A percentile compares a stretch with the other conserved stretches of the same genome.
Evolutionary conservation across 768 basidiomycete genomes (phyloP).

Genomic region (Crassisporium funariophilum): DNA sequence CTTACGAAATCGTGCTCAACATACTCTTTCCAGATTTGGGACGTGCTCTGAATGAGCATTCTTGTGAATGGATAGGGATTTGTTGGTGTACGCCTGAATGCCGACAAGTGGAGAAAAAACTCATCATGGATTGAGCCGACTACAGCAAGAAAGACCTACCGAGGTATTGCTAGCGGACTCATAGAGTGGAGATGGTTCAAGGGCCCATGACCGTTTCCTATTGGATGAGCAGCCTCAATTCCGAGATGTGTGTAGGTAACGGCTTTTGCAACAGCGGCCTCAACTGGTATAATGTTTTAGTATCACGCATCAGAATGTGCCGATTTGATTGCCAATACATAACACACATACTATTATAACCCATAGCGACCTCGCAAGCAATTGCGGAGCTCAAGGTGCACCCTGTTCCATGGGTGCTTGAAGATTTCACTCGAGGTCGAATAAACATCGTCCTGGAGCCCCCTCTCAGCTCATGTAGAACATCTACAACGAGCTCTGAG

Average conservation of each 20-base stretch:
- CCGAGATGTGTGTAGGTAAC: conserved; percentile 74
- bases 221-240: conserved; percentile 64
- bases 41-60: conserved; percentile 60
- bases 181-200: conserved; percentile 82
- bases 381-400: conserved; percentile 90
- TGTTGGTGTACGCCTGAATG: conserved; percentile 50
- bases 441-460: conserved; percentile 54
- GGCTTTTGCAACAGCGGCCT: conserved; percentile 60
- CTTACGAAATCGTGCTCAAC: conserved; percentile 85
- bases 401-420: conserved; percentile 88
- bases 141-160: conserved; percentile 31
- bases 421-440: conserved; percentile 63
- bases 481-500: conserved; percentile 58
- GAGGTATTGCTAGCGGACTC: conserved; percentile 46
- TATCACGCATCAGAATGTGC: background rate
- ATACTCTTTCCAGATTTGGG: conserved; percentile 66
- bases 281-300: conserved; percentile 21
- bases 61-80: conserved; percentile 73
- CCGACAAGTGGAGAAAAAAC: background rate
- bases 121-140: background rate
- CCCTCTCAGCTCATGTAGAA: conserved; percentile 47
- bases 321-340: background rate
- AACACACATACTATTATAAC: conserved; percentile 37
- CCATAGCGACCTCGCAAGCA: conserved; percentile 63
- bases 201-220: conserved; percentile 82